These are phyloP conservation scores for Mucor sp. DNA, from an alignment of 371 early-diverging fungal genomes.

Conservation along the genomic window DNA sequence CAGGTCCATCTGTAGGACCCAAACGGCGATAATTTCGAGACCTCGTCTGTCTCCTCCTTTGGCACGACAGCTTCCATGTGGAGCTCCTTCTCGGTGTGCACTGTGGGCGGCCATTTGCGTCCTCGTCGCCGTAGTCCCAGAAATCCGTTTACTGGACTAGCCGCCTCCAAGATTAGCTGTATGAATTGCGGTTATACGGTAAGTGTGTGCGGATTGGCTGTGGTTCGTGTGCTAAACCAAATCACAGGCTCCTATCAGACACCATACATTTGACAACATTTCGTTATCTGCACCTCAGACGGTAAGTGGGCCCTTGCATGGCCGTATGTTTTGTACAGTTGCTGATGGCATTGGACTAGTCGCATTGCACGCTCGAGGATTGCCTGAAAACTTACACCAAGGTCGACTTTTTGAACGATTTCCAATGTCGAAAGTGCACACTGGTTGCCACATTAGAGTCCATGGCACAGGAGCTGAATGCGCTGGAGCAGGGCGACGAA, in stretches of 20 bases:
- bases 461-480: constrained; percentile 38
- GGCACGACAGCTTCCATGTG: constrained; percentile 56
- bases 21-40: constrained; percentile 47
- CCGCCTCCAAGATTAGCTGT: constrained; percentile 79
- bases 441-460: constrained; percentile 60
- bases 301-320: constrained; percentile 29
- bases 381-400: constrained; percentile 68
- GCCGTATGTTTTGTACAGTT: background rate
- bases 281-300: constrained; percentile 74
- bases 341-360: constrained; percentile 15
- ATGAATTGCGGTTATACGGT: constrained; percentile 77
- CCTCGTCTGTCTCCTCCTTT: constrained; percentile 48
- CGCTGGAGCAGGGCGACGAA: constrained; percentile 11
- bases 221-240: background rate
- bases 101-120: constrained; percentile 48
- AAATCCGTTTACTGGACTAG: constrained; percentile 76
- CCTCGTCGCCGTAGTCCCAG: constrained; percentile 46
- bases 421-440: constrained; percentile 76
- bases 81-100: constrained; percentile 55
- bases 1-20: constrained; percentile 8
- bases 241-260: constrained; percentile 71
- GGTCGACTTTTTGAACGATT: constrained; percentile 75
- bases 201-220: background rate
- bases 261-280: constrained; percentile 82
- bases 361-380: constrained; percentile 64